Evolutionary conservation across 2,329 filamentous ascomycete genomes (phyloP).

Genomic region (Xylariaceae sp.): DNA sequence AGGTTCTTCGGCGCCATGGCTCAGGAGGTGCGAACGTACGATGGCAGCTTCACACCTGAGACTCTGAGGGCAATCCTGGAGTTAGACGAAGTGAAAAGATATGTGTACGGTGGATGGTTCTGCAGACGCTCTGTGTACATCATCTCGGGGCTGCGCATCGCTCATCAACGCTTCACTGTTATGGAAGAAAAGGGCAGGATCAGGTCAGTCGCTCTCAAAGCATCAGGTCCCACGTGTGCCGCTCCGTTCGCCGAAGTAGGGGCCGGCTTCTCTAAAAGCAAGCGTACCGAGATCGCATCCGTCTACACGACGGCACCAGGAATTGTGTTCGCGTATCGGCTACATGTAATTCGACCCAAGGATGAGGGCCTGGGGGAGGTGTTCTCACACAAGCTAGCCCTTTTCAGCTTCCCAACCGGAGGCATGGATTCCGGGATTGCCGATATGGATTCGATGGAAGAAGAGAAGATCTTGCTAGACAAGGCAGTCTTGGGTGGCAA

Average conservation of each 20-base stretch:
- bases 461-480: no score
- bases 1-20: background rate
- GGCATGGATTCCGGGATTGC: no score
- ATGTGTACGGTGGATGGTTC: background rate
- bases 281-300: background rate
- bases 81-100: background rate
- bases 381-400: conserved; percentile 2
- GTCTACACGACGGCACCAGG: conserved; percentile 3
- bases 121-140: conserved; percentile 3
- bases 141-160: conserved; percentile 7
- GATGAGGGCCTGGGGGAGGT: background rate
- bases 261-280: background rate
- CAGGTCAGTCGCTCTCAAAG: background rate
- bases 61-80: background rate
- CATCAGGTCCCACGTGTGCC: background rate
- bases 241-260: background rate
- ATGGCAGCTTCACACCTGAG: background rate
- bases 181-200: background rate
- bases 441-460: no score
- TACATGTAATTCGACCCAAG: background rate
- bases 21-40: background rate
- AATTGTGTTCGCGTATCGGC: conserved; percentile 7
- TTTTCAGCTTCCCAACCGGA: background rate
- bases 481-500: no score
- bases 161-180: conserved; percentile 1